A percentile compares a stretch with the other conserved stretches of the same genome.
Conservation (phyloP, 192 early-diverging fungal species). For the Podochytrium sp. region DNA sequence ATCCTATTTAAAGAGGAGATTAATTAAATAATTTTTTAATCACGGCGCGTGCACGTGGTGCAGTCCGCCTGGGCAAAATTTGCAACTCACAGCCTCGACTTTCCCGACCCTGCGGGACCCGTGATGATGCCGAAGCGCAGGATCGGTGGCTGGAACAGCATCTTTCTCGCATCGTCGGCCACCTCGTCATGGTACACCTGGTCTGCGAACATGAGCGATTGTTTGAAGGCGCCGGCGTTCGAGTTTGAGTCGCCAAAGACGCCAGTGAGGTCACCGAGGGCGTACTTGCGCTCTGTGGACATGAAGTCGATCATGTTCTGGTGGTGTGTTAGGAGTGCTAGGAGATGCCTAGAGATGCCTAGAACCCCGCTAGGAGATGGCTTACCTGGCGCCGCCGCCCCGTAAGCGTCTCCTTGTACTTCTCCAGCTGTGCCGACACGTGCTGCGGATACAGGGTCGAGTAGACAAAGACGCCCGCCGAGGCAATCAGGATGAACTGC, state of each 20-base stretch:
- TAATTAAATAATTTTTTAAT: too few relatives aligned
- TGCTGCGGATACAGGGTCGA: neutral
- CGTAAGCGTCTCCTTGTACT: constrained; percentile 26
- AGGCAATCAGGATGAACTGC: constrained; percentile 25
- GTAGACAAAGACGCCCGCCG: constrained; percentile 6
- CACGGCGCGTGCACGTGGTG: too few relatives aligned
- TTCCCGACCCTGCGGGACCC: constrained; percentile 15
- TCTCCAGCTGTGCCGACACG: neutral
- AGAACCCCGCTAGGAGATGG: too few relatives aligned
- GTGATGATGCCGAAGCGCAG: constrained; percentile 26
- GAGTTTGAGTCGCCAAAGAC: neutral
- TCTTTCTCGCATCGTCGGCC: neutral
- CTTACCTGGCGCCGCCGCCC: too few relatives aligned
- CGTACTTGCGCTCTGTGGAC: constrained; percentile 19
- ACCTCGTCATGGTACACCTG: constrained; percentile 17
- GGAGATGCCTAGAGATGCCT: too few relatives aligned
- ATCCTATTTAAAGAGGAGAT: too few relatives aligned
- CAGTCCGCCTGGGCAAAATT: too few relatives aligned
- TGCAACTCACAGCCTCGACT: too few relatives aligned
- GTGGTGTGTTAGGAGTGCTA: constrained; percentile 11
- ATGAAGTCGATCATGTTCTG: constrained; percentile 27
- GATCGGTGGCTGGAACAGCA: constrained; percentile 21
- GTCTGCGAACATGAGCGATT: constrained; percentile 15
- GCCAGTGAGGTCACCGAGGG: neutral
- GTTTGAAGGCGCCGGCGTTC: neutral